A percentile compares a stretch with the other conserved stretches of the same genome.
Conservation (phyloP, 306 rosid species). For the Lathyrus oleraceus region DNA sequence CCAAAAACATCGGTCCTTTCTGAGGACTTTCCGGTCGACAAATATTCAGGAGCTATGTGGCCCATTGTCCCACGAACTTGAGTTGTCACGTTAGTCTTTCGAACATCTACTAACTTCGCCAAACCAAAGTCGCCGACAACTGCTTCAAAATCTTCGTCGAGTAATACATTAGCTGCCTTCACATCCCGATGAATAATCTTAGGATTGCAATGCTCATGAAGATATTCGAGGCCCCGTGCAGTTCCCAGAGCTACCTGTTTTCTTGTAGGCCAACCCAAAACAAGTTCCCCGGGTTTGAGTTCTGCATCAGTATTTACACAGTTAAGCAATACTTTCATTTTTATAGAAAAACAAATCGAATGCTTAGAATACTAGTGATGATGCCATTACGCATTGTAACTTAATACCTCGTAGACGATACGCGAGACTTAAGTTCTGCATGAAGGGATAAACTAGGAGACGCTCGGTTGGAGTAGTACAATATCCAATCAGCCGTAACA, state of each 20-base stretch:
- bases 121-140: constrained; percentile 98
- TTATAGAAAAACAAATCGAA: constrained; percentile 16
- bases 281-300: constrained; percentile 76
- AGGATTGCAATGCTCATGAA: constrained; percentile 98
- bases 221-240: constrained; percentile 96
- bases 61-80: constrained; percentile 99
- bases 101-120: constrained; percentile 97
- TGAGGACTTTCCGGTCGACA: constrained; percentile 97
- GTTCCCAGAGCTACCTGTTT: constrained; percentile 91
- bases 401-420: constrained; percentile 80
- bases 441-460: constrained; percentile 88
- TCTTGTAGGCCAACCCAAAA: constrained; percentile 87
- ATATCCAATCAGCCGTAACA: constrained; percentile 84
- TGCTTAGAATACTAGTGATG: constrained; percentile 18
- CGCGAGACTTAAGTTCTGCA: constrained; percentile 98
- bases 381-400: constrained; percentile 23
- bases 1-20: constrained; percentile 99
- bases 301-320: constrained; percentile 56
- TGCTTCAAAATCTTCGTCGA: constrained; percentile 97
- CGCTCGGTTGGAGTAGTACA: constrained; percentile 97
- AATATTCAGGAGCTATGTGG: constrained; percentile 98
- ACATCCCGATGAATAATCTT: constrained; percentile 99
- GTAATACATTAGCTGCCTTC: constrained; percentile 96
- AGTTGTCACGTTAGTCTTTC: constrained; percentile 91
- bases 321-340: neutral